These are phyloP conservation scores for Talaromyces funiculosus DNA, from an alignment of 2,329 filamentous ascomycete species.

Conservation along the genomic window DNA sequence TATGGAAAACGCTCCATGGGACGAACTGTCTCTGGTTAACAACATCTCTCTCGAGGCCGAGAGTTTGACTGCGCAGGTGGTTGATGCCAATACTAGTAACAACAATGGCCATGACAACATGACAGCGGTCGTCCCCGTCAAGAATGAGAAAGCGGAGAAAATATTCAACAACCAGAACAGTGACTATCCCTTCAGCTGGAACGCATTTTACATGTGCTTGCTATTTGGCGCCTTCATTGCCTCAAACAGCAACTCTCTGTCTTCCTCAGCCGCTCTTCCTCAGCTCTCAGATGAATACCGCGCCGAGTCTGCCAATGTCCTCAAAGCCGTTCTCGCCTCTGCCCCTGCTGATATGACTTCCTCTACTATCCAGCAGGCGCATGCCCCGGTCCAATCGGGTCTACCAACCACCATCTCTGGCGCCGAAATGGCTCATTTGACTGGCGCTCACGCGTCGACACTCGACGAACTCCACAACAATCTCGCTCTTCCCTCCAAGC, in stretches of 20 bases:
- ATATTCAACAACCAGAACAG: slow-evolving; percentile 45
- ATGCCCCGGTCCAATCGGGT: slow-evolving; percentile 24
- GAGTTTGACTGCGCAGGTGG: slow-evolving; percentile 26
- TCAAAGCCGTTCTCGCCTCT: slow-evolving; percentile 42
- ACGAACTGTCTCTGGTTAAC: slow-evolving; percentile 71
- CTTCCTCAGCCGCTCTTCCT: slow-evolving; percentile 49
- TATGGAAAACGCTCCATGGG: slow-evolving; percentile 73
- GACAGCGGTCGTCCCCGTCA: slow-evolving; percentile 38
- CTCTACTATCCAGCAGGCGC: slow-evolving; percentile 44
- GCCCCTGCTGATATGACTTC: slow-evolving; percentile 40
- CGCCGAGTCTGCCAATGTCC: slow-evolving; percentile 43
- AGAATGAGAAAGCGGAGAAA: slow-evolving; percentile 36
- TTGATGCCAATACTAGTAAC: slow-evolving; percentile 17
- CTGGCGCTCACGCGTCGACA: slow-evolving; percentile 27
- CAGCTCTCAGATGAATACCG: slow-evolving; percentile 44
- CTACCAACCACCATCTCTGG: slow-evolving; percentile 31
- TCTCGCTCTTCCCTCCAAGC: slow-evolving; percentile 68
- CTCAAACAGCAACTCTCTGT: slow-evolving; percentile 67
- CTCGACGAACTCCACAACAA: slow-evolving; percentile 63
- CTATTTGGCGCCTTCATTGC: slow-evolving; percentile 94
- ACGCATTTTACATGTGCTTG: slow-evolving; percentile 86
- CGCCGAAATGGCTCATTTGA: slow-evolving; percentile 37
- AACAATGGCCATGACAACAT: slow-evolving; percentile 23
- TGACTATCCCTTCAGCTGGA: slow-evolving; percentile 62
- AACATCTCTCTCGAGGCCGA: slow-evolving; percentile 46